phyloP scores from a whole-genome alignment of 2,329 filamentous ascomycete genomes.

The Penicillium sumatraense region DNA sequence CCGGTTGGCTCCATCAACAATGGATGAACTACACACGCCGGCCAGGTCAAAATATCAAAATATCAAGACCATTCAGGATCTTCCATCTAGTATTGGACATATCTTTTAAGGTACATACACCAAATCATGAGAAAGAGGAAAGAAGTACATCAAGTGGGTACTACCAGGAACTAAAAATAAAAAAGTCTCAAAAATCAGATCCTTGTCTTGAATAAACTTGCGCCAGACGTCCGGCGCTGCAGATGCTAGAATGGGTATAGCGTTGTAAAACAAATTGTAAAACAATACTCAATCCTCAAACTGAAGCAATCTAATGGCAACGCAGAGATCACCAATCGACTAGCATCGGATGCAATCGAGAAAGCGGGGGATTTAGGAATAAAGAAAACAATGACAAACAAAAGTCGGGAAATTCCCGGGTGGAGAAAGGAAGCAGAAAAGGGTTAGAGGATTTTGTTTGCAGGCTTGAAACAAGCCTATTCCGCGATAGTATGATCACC shows the following conservation, averaged over 20 bases:
- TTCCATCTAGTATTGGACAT: background rate
- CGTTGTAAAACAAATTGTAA: slow-evolving; percentile 7
- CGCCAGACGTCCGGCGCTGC: slow-evolving; percentile 23
- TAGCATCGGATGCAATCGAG: slow-evolving; percentile 2
- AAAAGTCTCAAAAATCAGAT: background rate
- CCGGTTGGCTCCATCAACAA: background rate
- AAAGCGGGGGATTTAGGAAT: background rate
- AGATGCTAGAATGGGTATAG: slow-evolving; percentile 28
- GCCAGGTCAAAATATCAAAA: background rate
- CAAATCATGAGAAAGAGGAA: background rate
- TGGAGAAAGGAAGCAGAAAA: background rate
- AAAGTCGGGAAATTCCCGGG: background rate
- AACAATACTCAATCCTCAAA: slow-evolving; percentile 16
- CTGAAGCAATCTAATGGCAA: slow-evolving; percentile 13
- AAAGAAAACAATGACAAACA: background rate
- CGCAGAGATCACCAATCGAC: slow-evolving; percentile 3
- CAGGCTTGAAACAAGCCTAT: slow-evolving; percentile 4
- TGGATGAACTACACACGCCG: background rate
- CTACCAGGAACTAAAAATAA: background rate
- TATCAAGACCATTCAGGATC: background rate
- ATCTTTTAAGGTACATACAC: background rate
- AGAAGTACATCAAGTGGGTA: background rate
- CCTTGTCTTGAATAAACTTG: slow-evolving; percentile 11
- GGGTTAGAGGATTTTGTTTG: background rate
- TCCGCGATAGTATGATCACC: slow-evolving; percentile 8